Percentiles rank a stretch among this genome's conserved stretches.
Evolutionary conservation across 1,284 basidiomycete species (phyloP).

Genomic region (Clitocybe nebularis): DNA sequence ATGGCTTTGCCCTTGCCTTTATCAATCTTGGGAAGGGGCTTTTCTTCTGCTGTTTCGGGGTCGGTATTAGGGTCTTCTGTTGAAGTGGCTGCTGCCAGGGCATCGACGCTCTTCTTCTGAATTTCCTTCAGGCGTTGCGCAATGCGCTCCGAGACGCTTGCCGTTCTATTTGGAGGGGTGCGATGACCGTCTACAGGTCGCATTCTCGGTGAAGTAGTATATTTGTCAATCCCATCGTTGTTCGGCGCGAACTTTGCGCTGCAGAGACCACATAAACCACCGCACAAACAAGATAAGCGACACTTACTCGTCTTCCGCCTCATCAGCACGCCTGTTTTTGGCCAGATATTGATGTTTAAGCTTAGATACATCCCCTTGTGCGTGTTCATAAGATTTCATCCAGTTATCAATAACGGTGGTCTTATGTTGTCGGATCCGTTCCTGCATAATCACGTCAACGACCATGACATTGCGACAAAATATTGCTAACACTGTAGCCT

Average conservation of each 20-base stretch:
- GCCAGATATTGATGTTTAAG: constrained; percentile 74
- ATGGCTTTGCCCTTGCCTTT: constrained; percentile 75
- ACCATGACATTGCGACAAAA: constrained; percentile 4
- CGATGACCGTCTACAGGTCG: constrained; percentile 51
- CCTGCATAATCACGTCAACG: constrained; percentile 33
- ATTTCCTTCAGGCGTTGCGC: constrained; percentile 71
- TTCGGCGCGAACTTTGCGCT: constrained; percentile 85
- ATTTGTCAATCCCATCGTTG: constrained; percentile 54
- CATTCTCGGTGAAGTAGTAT: constrained; percentile 70
- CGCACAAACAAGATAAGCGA: constrained; percentile 2
- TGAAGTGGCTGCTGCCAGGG: constrained; percentile 28
- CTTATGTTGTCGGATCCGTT: constrained; percentile 54
- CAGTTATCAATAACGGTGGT: constrained; percentile 62
- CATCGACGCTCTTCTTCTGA: constrained; percentile 50
- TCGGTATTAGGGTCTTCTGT: constrained; percentile 22
- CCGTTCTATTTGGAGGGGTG: constrained; percentile 52
- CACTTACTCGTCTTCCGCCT: constrained; percentile 86
- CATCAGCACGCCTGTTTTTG: constrained; percentile 79
- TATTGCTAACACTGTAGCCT: constrained; percentile 52
- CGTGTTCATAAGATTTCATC: constrained; percentile 67
- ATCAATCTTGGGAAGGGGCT: constrained; percentile 51
- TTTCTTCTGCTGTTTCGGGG: constrained; percentile 36
- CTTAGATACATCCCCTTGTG: constrained; percentile 60
- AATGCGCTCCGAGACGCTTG: constrained; percentile 76
- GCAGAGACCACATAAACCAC: too few relatives aligned